Evolutionary conservation across 352 stramenopile species (phyloP).

Genomic region (Phytopythium montanum): DNA sequence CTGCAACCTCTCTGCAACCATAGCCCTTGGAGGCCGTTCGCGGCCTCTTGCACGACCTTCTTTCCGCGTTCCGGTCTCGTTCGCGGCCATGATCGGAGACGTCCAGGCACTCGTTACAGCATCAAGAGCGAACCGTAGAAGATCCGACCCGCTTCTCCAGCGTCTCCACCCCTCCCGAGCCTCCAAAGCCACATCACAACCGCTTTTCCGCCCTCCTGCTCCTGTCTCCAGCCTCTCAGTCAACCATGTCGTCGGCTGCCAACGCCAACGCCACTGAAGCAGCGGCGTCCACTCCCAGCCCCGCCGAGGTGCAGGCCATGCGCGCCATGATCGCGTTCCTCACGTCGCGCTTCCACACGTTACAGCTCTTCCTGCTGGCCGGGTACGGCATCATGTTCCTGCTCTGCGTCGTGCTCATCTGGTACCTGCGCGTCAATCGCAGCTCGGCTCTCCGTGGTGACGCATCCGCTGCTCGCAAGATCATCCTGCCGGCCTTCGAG

Average conservation of each 20-base stretch:
- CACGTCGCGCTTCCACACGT: conserved; percentile 32
- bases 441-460: conserved; percentile 41
- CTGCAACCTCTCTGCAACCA: neutral
- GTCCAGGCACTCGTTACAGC: neutral
- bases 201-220: neutral
- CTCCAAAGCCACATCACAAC: neutral
- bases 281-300: conserved; percentile 22
- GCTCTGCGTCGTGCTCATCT: conserved; percentile 36
- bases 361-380: conserved; percentile 52
- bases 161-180: neutral
- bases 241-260: neutral
- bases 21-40: neutral
- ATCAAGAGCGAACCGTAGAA: neutral
- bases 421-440: conserved; percentile 47
- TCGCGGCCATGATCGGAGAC: neutral
- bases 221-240: neutral
- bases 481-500: conserved; percentile 61
- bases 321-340: conserved; percentile 35
- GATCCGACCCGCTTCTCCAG: neutral
- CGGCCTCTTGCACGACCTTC: neutral
- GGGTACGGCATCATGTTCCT: conserved; percentile 60
- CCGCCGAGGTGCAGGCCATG: conserved; percentile 21
- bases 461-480: conserved; percentile 39
- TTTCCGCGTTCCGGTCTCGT: neutral
- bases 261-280: neutral